Conservation (phyloP, 2,329 filamentous ascomycete species). For the Pseudocercospora vitis region DNA sequence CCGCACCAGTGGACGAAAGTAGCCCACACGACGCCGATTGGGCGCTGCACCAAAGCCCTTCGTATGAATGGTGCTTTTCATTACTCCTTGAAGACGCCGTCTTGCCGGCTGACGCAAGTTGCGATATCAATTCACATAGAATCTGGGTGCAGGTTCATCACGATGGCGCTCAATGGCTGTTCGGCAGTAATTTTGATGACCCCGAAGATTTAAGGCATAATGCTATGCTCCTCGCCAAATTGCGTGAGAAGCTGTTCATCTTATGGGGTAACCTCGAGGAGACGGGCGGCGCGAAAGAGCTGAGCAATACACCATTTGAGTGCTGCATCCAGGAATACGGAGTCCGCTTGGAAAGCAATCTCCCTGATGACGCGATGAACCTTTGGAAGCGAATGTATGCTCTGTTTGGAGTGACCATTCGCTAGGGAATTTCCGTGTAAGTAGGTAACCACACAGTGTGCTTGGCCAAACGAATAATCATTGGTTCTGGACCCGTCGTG, state of each 20-base stretch:
- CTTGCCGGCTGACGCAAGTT: background rate
- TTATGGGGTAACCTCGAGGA: conserved; percentile 89
- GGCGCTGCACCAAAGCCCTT: conserved; percentile 45
- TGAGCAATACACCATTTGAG: conserved; percentile 47
- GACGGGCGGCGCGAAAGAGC: conserved; percentile 19
- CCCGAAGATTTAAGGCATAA: conserved; percentile 60
- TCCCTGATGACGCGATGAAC: conserved; percentile 30
- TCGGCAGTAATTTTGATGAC: conserved; percentile 56
- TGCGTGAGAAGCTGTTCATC: conserved; percentile 71
- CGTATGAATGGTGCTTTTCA: conserved; percentile 86
- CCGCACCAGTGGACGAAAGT: conserved; percentile 7
- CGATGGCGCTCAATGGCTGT: conserved; percentile 55
- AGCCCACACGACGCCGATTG: conserved; percentile 35
- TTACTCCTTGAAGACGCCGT: conserved; percentile 72
- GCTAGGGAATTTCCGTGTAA: no score
- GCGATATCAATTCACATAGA: background rate
- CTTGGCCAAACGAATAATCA: no score
- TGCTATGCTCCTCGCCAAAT: conserved; percentile 46
- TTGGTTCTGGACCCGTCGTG: no score
- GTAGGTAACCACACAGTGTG: no score
- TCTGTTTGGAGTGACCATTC: conserved; percentile 35
- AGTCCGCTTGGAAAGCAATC: conserved; percentile 36
- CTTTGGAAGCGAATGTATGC: conserved; percentile 38
- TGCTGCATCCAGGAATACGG: conserved; percentile 48
- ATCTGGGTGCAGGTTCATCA: conserved; percentile 70